These are phyloP conservation scores for Penicillium longicatenatum DNA, from an alignment of 495 filamentous ascomycete genomes.

Conservation along the genomic window DNA sequence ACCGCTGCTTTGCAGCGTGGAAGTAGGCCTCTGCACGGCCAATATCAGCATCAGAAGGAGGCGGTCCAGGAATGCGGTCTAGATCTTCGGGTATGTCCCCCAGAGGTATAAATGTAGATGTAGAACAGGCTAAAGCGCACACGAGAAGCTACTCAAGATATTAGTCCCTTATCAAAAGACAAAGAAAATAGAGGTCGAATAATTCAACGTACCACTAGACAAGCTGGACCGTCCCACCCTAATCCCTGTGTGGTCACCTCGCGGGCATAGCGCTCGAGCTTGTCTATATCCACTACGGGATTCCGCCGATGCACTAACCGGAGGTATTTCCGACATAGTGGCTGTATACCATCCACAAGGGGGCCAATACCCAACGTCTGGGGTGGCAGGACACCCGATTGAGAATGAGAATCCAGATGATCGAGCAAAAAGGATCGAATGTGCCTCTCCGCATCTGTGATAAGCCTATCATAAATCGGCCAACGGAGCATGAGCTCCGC, in stretches of 20 bases:
- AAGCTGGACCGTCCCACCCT: conserved; percentile 30
- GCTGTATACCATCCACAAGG: conserved; percentile 24
- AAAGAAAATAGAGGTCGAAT: background rate
- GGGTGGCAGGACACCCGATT: conserved; percentile 8
- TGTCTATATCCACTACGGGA: conserved; percentile 25
- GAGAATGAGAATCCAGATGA: conserved; percentile 21
- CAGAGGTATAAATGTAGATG: conserved; percentile 21
- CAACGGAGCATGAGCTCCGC: conserved; percentile 32
- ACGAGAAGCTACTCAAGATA: conserved; percentile 21
- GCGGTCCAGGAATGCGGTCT: conserved; percentile 22
- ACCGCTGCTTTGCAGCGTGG: conserved; percentile 29
- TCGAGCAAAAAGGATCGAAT: conserved; percentile 31
- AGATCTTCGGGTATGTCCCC: conserved; percentile 20
- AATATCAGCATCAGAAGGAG: conserved; percentile 22
- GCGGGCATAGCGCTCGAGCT: conserved; percentile 25
- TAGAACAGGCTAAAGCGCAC: conserved; percentile 27
- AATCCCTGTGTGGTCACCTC: conserved; percentile 29
- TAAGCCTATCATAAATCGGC: conserved; percentile 26
- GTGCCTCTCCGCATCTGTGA: conserved; percentile 27
- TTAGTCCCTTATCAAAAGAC: conserved; percentile 1
- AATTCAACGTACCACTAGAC: conserved; percentile 31
- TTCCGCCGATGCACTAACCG: conserved; percentile 23
- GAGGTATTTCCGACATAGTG: conserved; percentile 23
- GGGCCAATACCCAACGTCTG: conserved; percentile 17
- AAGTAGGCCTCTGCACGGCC: conserved; percentile 29